Evolutionary conservation across 2,329 filamentous ascomycete genomes (phyloP).

Genomic region (Epichloe typhina): DNA sequence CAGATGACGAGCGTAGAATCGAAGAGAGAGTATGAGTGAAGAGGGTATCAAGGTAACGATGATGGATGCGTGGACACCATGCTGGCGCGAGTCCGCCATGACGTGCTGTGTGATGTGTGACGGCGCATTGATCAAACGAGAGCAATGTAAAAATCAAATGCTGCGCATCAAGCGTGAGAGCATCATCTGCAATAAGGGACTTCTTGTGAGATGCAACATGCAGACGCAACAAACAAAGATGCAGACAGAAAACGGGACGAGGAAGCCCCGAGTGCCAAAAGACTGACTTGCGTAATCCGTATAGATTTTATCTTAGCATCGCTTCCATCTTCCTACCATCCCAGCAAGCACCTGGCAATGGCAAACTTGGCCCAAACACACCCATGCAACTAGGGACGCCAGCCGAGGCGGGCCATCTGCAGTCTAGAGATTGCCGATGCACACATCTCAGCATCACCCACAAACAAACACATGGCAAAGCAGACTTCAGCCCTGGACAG

Average conservation of each 20-base stretch:
- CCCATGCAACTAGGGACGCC: neutral
- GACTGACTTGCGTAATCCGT: no score
- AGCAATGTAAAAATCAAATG: no score
- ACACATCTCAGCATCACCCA: neutral
- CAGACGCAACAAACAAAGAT: neutral
- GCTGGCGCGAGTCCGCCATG: neutral
- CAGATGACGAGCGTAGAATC: conserved; percentile 6
- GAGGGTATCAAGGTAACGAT: conserved; percentile 1
- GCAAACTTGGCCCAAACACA: neutral
- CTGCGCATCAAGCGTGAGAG: no score
- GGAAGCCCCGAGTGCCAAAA: neutral
- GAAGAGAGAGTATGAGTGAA: conserved; percentile 1
- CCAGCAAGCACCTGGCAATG: neutral
- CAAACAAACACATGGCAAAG: neutral
- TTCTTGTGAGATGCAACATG: no score
- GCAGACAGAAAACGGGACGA: neutral
- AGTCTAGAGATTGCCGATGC: neutral
- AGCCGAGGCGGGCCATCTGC: neutral
- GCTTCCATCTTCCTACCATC: neutral
- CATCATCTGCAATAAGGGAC: no score
- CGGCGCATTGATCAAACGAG: neutral
- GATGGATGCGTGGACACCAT: conserved; percentile 5
- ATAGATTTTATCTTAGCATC: no score
- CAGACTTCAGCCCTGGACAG: neutral
- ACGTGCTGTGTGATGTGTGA: neutral